These are phyloP conservation scores for Gautieria morchelliformis DNA, from an alignment of 768 basidiomycete genomes.

Conservation along the genomic window DNA sequence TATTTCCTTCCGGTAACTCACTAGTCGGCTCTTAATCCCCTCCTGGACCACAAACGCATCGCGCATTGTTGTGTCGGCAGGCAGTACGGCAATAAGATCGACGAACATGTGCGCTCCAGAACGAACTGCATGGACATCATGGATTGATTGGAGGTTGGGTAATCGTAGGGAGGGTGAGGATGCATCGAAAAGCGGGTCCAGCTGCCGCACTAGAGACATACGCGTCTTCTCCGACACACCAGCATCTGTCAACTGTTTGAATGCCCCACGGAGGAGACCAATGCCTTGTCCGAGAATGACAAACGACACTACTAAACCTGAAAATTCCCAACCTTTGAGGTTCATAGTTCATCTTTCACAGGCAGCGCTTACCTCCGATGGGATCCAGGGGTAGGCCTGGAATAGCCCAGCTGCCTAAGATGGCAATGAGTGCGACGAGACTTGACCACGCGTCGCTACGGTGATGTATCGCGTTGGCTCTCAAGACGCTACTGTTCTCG, in stretches of 20 bases:
- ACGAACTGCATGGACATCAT: conserved; percentile 59
- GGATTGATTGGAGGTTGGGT: conserved; percentile 33
- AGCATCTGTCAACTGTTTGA: conserved; percentile 78
- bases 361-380: conserved; percentile 59
- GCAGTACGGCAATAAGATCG: conserved; percentile 70
- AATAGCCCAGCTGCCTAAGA: conserved; percentile 80
- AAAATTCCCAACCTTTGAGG: neutral
- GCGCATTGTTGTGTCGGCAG: conserved; percentile 42
- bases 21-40: conserved; percentile 46
- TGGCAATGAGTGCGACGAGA: conserved; percentile 83
- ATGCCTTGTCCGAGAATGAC: conserved; percentile 79
- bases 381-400: conserved; percentile 88
- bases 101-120: conserved; percentile 77
- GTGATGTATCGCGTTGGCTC: conserved; percentile 96
- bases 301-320: conserved; percentile 81
- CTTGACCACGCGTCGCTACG: conserved; percentile 96
- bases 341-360: neutral
- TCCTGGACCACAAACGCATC: conserved; percentile 54
- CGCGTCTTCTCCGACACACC: conserved; percentile 54
- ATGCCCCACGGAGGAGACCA: conserved; percentile 53
- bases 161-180: conserved; percentile 13
- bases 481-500: conserved; percentile 82
- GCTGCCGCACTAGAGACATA: conserved; percentile 40
- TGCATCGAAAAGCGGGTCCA: conserved; percentile 43
- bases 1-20: conserved; percentile 51